phyloP scores from a whole-genome alignment of 2,329 filamentous ascomycete genomes.

The Ophiocordyceps australis region DNA sequence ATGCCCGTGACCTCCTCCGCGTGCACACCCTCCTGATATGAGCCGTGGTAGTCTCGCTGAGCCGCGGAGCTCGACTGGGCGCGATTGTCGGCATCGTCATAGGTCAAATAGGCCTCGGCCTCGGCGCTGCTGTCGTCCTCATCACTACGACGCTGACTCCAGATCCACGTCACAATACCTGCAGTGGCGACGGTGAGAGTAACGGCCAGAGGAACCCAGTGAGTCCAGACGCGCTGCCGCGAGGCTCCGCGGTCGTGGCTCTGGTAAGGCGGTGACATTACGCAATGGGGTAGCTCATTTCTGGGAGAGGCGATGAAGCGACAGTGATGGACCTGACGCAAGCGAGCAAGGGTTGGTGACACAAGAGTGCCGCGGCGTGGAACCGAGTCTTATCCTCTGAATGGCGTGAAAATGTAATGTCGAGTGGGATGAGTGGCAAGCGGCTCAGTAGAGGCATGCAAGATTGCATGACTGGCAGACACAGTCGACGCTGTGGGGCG shows the following conservation, averaged over 20 bases:
- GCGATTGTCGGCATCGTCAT: constrained; percentile 29
- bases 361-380: too few species aligned
- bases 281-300: constrained; percentile 15
- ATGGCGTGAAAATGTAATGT: too few species aligned
- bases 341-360: too few species aligned
- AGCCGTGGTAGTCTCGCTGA: constrained; percentile 14
- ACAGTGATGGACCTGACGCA: too few species aligned
- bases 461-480: too few species aligned
- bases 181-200: constrained; percentile 79
- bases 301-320: too few species aligned
- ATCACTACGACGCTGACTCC: constrained; percentile 69
- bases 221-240: constrained; percentile 49
- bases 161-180: constrained; percentile 79
- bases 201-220: constrained; percentile 77
- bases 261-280: constrained; percentile 48
- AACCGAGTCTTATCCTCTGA: too few species aligned
- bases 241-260: constrained; percentile 33
- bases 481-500: too few species aligned
- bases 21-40: constrained; percentile 17
- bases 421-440: too few species aligned
- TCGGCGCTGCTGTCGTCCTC: constrained; percentile 49
- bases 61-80: constrained; percentile 31
- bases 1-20: constrained; percentile 24
- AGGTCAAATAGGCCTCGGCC: constrained; percentile 29
- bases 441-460: too few species aligned